Base-by-base conservation (phyloP, 2,329 filamentous ascomycete genomes). In the Colletotrichum gigasporum region DNA sequence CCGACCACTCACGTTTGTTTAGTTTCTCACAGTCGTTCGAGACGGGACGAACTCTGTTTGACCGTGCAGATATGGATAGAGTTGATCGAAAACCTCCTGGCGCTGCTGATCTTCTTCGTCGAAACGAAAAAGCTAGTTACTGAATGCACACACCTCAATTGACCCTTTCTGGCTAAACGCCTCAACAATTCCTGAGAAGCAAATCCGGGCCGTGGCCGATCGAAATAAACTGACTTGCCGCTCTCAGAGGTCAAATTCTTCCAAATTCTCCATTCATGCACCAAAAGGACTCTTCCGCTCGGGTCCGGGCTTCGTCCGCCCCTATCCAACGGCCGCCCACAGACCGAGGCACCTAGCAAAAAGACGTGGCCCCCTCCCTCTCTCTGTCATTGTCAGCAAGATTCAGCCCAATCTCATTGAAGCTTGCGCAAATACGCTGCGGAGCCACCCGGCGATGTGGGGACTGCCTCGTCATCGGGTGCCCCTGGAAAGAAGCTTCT, bases 311-410 rank as follows among this genome's bases (percentile, higher is more conserved):
- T 11, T 41, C 28, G n/a, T 39, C 24, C 32, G 18, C 41, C 58
- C 58, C 58, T 62, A 30, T 62, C 42, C 34, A 44, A 50, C 32
- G 22, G 35, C 10, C 41, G 48, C 58, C 52, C 58, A 62, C 58
- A 62, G 58, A 35, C 58, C 58, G 58, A 60, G 20, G 30, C n/a
- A n/a, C 34, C 24, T 11, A 16, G 30, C n/a, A 22, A 56, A 30
- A 32, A 18, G 20, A 48, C 30, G 32, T 12, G 11, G n/a, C 24
- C 28, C 41, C 18, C 39, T 26, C 30, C 50, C 16, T 24, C 32
- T 30, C 28, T 28, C 20, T 37, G 24, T 39, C 14, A 41, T 28
- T 24, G 52, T 62, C 34, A 57, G 44, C 52, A 42, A 18, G 16
- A 57, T 44, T 42, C 14, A 34, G 28, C n/a, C 52, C 24, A 57